phyloP scores from a whole-genome alignment of 768 basidiomycete genomes.

The Naganishia kalamii region DNA sequence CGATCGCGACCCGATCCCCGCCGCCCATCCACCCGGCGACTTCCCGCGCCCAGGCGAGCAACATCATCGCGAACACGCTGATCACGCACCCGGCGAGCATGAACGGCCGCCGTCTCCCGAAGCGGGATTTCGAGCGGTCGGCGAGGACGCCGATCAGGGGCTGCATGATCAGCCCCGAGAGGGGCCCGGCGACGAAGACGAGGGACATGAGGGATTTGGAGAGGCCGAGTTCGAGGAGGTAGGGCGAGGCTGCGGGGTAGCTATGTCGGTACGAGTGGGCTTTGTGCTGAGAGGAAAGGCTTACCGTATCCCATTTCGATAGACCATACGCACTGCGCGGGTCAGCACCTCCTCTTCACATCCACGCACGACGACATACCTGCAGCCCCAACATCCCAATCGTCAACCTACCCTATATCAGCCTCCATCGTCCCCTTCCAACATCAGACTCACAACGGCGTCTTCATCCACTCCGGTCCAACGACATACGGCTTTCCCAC shows the following conservation, averaged over 20 bases:
- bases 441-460: conserved; percentile 30
- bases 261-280: background rate
- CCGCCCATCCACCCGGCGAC: conserved; percentile 54
- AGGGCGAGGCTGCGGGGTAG: conserved; percentile 59
- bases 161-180: conserved; percentile 84
- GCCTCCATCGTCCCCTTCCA: background rate
- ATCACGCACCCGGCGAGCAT: conserved; percentile 67
- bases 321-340: conserved; percentile 61
- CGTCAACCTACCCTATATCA: conserved; percentile 52
- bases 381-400: conserved; percentile 76
- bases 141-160: conserved; percentile 76
- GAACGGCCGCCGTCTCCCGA: conserved; percentile 78
- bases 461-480: conserved; percentile 43
- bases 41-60: conserved; percentile 73
- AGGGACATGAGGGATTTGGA: conserved; percentile 79
- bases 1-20: conserved; percentile 56
- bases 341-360: background rate
- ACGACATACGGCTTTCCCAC: conserved; percentile 42
- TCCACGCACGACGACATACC: conserved; percentile 47
- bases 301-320: conserved; percentile 87
- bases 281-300: conserved; percentile 45
- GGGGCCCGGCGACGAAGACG: conserved; percentile 85
- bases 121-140: conserved; percentile 74
- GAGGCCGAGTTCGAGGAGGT: conserved; percentile 79
- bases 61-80: conserved; percentile 64